Evolutionary conservation across 1,139 yeast genomes (phyloP).

Genomic region (Sugiyamaella castrensis): DNA sequence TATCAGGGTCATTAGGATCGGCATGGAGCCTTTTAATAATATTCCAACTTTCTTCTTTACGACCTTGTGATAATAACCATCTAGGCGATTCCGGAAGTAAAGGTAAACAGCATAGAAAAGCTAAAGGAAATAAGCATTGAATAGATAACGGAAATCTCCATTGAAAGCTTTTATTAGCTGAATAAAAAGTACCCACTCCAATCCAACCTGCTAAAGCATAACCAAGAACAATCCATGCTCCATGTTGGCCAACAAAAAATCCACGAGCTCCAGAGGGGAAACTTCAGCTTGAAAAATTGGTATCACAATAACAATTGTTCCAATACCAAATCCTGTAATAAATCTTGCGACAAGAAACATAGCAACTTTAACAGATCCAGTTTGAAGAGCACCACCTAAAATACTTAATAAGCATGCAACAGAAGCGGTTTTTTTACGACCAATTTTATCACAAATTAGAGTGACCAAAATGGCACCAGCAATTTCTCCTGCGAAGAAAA

Average conservation of each 20-base stretch:
- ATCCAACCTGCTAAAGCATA: conserved; percentile 12
- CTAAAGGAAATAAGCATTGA: conserved; percentile 14
- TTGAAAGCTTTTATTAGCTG: conserved; percentile 9
- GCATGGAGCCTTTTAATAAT: conserved; percentile 12
- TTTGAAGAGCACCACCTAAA: conserved; percentile 58
- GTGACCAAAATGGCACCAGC: conserved; percentile 32
- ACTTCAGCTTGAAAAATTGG: conserved; percentile 22
- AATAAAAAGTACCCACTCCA: conserved; percentile 11
- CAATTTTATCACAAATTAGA: conserved; percentile 25
- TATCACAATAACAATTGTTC: conserved; percentile 19
- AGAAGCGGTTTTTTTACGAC: conserved; percentile 44
- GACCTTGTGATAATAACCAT: conserved; percentile 29
- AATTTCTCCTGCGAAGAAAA: conserved; percentile 53
- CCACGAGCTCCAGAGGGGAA: conserved; percentile 22
- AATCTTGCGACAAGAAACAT: conserved; percentile 36
- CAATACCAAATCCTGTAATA: conserved; percentile 45
- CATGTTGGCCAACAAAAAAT: conserved; percentile 8
- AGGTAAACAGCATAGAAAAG: conserved; percentile 24
- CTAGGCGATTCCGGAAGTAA: conserved; percentile 24
- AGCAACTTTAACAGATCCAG: conserved; percentile 42
- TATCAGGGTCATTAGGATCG: not conserved
- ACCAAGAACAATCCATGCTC: conserved; percentile 7
- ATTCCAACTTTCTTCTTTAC: conserved; percentile 7
- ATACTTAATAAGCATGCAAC: conserved; percentile 52
- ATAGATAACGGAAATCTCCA: conserved; percentile 10